Evolutionary conservation across 495 filamentous ascomycete species (phyloP).

Genomic region (Penicillium waksmanii): DNA sequence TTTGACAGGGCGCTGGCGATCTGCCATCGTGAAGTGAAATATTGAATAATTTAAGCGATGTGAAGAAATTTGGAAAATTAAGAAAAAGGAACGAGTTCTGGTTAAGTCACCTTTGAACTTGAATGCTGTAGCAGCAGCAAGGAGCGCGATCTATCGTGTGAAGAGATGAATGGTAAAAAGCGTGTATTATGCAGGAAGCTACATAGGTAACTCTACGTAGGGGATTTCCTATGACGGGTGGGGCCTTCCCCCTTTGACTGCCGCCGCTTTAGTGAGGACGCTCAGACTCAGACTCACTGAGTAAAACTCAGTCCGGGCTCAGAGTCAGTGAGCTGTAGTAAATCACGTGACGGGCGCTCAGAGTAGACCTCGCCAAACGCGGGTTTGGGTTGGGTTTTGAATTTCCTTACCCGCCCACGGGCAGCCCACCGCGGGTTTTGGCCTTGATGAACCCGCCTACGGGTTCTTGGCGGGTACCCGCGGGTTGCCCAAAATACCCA

Average conservation of each 20-base stretch:
- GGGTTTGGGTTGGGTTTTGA: conserved; percentile 21
- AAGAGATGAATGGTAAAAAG: neutral
- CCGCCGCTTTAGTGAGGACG: too few relatives aligned
- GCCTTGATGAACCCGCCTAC: conserved; percentile 17
- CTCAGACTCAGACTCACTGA: too few relatives aligned
- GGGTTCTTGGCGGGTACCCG: conserved; percentile 18
- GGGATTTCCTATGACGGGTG: too few relatives aligned
- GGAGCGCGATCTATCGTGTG: neutral
- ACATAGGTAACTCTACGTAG: too few relatives aligned
- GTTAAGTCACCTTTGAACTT: too few relatives aligned
- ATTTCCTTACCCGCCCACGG: conserved; percentile 18
- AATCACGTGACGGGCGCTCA: too few relatives aligned
- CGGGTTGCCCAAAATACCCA: conserved; percentile 19
- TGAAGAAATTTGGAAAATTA: neutral
- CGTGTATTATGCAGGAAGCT: neutral
- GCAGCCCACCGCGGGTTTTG: conserved; percentile 18
- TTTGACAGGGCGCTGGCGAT: conserved; percentile 23
- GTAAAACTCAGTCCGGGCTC: too few relatives aligned
- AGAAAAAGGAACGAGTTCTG: too few relatives aligned
- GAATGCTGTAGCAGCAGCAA: too few relatives aligned
- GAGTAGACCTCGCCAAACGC: conserved; percentile 21
- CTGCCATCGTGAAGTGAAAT: neutral
- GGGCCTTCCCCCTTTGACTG: too few relatives aligned
- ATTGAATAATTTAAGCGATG: neutral
- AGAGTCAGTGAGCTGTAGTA: too few relatives aligned